Base-by-base conservation (phyloP, 192 early-diverging fungal genomes). In the Podochytrium sp. region DNA sequence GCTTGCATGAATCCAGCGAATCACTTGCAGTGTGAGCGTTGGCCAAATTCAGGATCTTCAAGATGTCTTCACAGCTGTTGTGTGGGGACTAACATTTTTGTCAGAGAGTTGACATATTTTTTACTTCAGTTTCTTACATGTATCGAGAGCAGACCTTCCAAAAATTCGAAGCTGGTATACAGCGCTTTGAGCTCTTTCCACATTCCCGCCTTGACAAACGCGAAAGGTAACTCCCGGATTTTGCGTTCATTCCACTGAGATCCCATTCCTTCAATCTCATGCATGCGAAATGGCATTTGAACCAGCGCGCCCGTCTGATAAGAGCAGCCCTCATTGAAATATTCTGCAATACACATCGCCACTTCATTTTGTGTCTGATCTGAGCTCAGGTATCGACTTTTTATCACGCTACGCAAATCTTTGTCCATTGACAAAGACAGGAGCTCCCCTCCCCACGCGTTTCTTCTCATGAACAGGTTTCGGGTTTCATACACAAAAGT, bases 401-500 rank as follows among this genome's bases (percentile, higher is more conserved):
- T 49, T n/a, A 74, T 27, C 29, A 62, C 72, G 2, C 33, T 47
- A 2, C 23, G 12, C 12, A 74, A 43, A 51, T 63, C 49, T 7
- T 30, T 16, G 52, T 74, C 72, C 16, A 60, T n/a, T 12, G 29
- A 35, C 16, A 74, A 5, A 10, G 59, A 65, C 23, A 74, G 23
- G 4, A 74, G 30, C 53, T 74, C 72, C 14, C 72, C 72, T 6
- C 72, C 72, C 72, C 72, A 74, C 16, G 4, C 35, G 33, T 42
- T 65, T 39, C 72, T 2, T 23, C 47, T 23, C 20, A 39, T 43
- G 1, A 74, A 7, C 49, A 34, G 37, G 1, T 74, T 47, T 43
- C 32, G 37, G 10, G 43, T 2, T 10, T 61, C 41, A 33, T 60
- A 37, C 2, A 72, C 29, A 7, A 72, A 27, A 25, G 18, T 10